Percentiles rank a stretch among this genome's conserved stretches.
phyloP scores from a whole-genome alignment of 345 rosid genomes.

The Rhodomyrtus tomentosa region DNA sequence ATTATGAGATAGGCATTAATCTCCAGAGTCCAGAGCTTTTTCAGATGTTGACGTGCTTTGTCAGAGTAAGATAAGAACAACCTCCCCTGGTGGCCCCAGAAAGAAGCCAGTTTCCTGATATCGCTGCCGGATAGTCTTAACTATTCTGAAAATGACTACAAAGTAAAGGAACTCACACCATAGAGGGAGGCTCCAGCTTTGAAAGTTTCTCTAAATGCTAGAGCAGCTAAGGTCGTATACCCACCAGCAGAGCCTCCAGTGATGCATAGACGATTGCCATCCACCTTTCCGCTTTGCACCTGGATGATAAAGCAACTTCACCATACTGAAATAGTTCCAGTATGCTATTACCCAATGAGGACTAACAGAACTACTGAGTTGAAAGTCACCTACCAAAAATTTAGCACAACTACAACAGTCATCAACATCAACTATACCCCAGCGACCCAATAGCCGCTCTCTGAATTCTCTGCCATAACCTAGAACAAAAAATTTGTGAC shows the following conservation, averaged over 20 bases:
- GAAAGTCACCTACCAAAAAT: conserved; percentile 47
- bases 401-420: conserved; percentile 96
- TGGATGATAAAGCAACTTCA: conserved; percentile 13
- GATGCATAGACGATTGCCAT: conserved; percentile 66
- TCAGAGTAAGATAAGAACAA: neutral
- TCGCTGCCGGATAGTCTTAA: neutral
- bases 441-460: conserved; percentile 58
- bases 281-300: conserved; percentile 76
- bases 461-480: conserved; percentile 95
- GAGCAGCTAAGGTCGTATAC: conserved; percentile 88
- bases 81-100: neutral
- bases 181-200: conserved; percentile 90
- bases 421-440: conserved; percentile 95
- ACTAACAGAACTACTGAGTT: neutral
- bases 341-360: neutral
- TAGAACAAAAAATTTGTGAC: conserved; percentile 17
- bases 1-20: neutral
- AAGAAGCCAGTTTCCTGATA: neutral
- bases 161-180: conserved; percentile 49
- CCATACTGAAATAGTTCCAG: neutral
- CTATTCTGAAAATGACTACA: neutral
- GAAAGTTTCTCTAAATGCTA: conserved; percentile 77
- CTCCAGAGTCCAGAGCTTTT: neutral
- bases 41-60: neutral
- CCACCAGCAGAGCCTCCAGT: conserved; percentile 99